Conservation (phyloP, 306 rosid genomes). For the Hylodesmum podocarpum region DNA sequence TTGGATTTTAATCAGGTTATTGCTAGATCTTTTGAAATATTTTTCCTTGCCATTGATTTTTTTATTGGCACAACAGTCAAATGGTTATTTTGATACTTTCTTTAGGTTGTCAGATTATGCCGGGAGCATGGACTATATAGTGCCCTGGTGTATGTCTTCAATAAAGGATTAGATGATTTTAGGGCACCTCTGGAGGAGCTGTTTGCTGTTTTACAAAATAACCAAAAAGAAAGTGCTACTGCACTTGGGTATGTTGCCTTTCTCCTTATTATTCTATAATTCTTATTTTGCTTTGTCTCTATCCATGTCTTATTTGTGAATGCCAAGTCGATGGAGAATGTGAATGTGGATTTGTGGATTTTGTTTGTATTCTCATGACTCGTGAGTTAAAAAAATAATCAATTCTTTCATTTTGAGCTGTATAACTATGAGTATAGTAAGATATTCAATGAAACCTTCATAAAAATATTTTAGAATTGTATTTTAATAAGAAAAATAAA, state of each 20-base stretch:
- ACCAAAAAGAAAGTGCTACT: constrained; percentile 61
- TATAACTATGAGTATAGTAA: neutral
- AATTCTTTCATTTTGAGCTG: neutral
- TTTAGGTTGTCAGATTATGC: constrained; percentile 83
- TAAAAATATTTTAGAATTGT: neutral
- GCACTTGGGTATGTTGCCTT: constrained; percentile 69
- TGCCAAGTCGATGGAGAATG: constrained; percentile 7
- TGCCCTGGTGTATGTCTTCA: constrained; percentile 89
- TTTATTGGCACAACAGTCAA: constrained; percentile 23
- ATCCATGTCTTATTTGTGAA: neutral
- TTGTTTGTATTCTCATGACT: constrained; percentile 2
- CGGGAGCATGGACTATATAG: constrained; percentile 93
- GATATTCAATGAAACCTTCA: constrained; percentile 9
- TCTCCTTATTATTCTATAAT: constrained; percentile 7
- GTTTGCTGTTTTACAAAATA: constrained; percentile 67
- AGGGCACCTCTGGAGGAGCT: constrained; percentile 94
- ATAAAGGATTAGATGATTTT: constrained; percentile 94
- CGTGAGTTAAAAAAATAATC: neutral
- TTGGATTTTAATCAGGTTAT: constrained; percentile 96
- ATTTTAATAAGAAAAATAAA: constrained; percentile 5
- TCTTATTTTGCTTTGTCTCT: constrained; percentile 11
- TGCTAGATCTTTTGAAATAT: constrained; percentile 32
- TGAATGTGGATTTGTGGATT: neutral
- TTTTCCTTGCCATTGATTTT: constrained; percentile 23
- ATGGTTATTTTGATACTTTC: constrained; percentile 26